Conservation (phyloP, 2,329 filamentous ascomycete genomes). For the Neonectria ditissima region DNA sequence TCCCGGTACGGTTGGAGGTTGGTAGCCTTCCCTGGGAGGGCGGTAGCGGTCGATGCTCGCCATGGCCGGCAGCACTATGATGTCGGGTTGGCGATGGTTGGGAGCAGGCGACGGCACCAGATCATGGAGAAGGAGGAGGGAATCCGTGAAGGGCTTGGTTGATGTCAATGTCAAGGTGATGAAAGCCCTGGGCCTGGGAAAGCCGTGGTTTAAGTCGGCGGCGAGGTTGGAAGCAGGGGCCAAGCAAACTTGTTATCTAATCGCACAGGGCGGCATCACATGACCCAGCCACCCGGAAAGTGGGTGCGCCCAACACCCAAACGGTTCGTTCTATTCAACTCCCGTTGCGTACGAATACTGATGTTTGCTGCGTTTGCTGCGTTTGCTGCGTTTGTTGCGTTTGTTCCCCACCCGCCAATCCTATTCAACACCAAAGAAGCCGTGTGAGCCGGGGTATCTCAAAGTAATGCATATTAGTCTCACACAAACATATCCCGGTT, state of each 20-base stretch:
- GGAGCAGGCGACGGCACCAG: constrained; percentile 29
- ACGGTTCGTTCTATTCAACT: background rate
- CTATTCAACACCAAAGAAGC: constrained; percentile 20
- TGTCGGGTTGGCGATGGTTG: constrained; percentile 42
- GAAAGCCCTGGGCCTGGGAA: constrained; percentile 31
- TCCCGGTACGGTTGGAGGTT: constrained; percentile 61
- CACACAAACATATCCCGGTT: constrained; percentile 26
- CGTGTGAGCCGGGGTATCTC: constrained; percentile 43
- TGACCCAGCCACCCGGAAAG: constrained; percentile 31
- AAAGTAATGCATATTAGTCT: constrained; percentile 34
- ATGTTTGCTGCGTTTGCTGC: constrained; percentile 5
- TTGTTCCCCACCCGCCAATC: background rate
- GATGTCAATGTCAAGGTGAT: constrained; percentile 23
- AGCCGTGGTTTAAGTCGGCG: constrained; percentile 22
- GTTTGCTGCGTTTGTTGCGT: background rate
- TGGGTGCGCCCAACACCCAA: constrained; percentile 9
- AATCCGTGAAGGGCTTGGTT: constrained; percentile 4
- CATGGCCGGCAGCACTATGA: constrained; percentile 55
- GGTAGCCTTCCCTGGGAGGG: constrained; percentile 67
- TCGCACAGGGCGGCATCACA: constrained; percentile 37
- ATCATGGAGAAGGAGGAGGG: constrained; percentile 43
- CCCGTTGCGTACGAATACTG: background rate
- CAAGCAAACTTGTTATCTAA: constrained; percentile 42
- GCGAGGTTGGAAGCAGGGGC: constrained; percentile 42
- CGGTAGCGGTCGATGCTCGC: constrained; percentile 71